Evolutionary conservation across 345 rosid genomes (phyloP).

Genomic region (Nephelium lappaceum): DNA sequence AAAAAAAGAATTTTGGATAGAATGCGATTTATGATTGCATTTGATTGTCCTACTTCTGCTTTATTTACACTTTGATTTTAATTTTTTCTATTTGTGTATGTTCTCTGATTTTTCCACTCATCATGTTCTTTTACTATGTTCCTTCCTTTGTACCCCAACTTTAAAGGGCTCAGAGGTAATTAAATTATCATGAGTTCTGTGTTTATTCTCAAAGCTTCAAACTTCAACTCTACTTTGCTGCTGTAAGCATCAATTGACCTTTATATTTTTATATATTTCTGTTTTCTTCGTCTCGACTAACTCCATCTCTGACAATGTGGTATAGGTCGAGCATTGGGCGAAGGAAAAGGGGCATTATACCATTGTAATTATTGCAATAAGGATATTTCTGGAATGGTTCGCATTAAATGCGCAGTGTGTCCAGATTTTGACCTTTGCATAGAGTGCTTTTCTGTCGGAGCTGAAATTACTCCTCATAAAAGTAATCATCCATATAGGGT

Average conservation of each 20-base stretch:
- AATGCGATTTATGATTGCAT: background rate
- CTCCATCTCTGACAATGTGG: slow-evolving; percentile 21
- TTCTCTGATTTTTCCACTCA: background rate
- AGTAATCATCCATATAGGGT: slow-evolving; percentile 78
- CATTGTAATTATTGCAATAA: slow-evolving; percentile 92
- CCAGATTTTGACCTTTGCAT: slow-evolving; percentile 91
- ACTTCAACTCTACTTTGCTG: background rate
- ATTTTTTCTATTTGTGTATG: background rate
- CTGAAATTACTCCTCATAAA: slow-evolving; percentile 73
- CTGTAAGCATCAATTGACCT: background rate
- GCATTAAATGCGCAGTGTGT: slow-evolving; percentile 84
- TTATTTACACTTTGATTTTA: background rate
- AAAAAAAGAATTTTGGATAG: background rate
- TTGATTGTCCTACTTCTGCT: background rate
- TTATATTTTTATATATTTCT: background rate
- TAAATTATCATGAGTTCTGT: background rate
- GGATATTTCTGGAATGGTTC: slow-evolving; percentile 83
- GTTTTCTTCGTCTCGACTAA: background rate
- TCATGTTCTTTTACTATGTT: background rate
- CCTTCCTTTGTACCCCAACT: background rate
- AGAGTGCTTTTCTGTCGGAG: slow-evolving; percentile 90
- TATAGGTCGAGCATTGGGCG: slow-evolving; percentile 44
- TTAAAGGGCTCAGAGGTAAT: background rate
- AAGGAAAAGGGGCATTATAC: slow-evolving; percentile 62
- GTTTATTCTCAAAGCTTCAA: background rate